Evolutionary conservation across 2,329 filamentous ascomycete genomes (phyloP).

Genomic region (Epichloe gansuensis): DNA sequence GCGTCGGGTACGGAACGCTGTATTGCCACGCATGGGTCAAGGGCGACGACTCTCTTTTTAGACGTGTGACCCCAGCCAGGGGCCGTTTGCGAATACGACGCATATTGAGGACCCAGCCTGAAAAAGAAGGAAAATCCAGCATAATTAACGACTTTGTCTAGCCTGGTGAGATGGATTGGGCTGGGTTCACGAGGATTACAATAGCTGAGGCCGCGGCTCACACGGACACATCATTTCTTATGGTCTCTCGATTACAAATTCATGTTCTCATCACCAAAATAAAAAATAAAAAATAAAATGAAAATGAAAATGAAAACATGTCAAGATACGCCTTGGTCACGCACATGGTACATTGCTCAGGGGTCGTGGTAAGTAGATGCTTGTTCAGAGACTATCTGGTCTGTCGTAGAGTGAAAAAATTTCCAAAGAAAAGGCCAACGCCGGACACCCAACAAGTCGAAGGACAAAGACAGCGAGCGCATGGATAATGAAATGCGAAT

Average conservation of each 20-base stretch:
- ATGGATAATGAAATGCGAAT: not conserved
- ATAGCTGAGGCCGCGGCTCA: not conserved
- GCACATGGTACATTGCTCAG: no score
- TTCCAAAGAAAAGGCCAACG: not conserved
- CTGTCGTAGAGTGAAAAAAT: not conserved
- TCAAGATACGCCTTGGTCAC: no score
- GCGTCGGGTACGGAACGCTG: no score
- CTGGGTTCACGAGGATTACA: not conserved
- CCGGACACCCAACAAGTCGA: not conserved
- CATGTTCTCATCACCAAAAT: not conserved
- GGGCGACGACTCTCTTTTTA: no score
- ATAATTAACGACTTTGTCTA: not conserved
- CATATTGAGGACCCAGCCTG: no score
- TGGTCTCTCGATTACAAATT: not conserved
- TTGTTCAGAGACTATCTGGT: not conserved
- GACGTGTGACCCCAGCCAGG: no score
- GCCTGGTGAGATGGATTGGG: not conserved
- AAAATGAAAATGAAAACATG: no score
- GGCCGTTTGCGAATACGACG: no score
- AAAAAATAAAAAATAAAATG: no score
- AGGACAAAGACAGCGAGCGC: no score
- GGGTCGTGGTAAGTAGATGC: no score
- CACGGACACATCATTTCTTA: not conserved
- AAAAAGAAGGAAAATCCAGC: not conserved
- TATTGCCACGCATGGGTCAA: no score